Conservation (phyloP, 257 asterid species). For the Lavandula angustifolia region DNA sequence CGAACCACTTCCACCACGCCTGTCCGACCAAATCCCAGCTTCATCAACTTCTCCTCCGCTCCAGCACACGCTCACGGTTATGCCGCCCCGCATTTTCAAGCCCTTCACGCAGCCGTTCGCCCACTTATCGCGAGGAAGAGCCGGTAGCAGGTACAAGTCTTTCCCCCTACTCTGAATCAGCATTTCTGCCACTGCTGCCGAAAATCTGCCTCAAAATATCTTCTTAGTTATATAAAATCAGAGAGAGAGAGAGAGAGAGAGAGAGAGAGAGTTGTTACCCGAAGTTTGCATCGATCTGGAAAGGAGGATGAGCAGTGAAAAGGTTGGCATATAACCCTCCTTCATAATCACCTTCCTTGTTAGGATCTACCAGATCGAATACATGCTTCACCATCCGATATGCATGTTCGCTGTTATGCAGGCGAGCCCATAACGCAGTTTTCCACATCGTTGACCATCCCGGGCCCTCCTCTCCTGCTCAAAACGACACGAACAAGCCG, state of each 20-base stretch:
- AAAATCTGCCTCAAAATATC: constrained; percentile 43
- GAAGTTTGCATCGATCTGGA: constrained; percentile 84
- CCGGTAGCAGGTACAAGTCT: constrained; percentile 70
- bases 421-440: constrained; percentile 71
- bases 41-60: constrained; percentile 61
- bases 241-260: not conserved
- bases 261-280: constrained; percentile 48
- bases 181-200: constrained; percentile 83
- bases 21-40: constrained; percentile 60
- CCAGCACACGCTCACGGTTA: constrained; percentile 67
- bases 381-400: constrained; percentile 70
- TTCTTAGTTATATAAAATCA: not conserved
- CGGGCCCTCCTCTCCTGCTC: constrained; percentile 76
- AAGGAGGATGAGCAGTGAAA: constrained; percentile 82
- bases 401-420: constrained; percentile 59
- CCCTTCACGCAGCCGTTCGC: constrained; percentile 61
- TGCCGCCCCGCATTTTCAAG: constrained; percentile 63
- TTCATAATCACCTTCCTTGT: constrained; percentile 45
- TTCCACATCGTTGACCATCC: constrained; percentile 90
- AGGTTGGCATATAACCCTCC: constrained; percentile 80
- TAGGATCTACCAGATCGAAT: constrained; percentile 63
- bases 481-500: not conserved
- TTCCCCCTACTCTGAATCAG: constrained; percentile 71
- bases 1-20: constrained; percentile 25
- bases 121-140: constrained; percentile 77